A percentile compares a stretch with the other conserved stretches of the same genome.
These are phyloP conservation scores for Fusarium pseudonygamai DNA, from an alignment of 2,329 filamentous ascomycete genomes.

Conservation along the genomic window DNA sequence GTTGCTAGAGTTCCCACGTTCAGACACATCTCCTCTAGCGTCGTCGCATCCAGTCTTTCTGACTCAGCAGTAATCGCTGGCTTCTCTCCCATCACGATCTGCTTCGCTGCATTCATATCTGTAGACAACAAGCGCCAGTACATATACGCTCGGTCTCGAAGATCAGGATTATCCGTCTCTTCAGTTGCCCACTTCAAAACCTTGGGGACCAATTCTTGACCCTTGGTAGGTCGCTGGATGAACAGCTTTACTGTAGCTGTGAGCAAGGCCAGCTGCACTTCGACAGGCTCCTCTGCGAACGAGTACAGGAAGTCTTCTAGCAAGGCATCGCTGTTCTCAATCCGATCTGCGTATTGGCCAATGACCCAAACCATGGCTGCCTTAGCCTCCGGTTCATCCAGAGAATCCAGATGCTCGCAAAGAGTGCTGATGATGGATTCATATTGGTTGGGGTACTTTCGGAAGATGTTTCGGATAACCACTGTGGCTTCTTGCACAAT, in stretches of 20 bases:
- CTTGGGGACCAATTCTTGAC: constrained; percentile 90
- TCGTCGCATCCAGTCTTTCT: constrained; percentile 89
- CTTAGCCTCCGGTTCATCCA: constrained; percentile 98
- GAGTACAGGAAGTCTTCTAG: constrained; percentile 95
- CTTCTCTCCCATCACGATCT: constrained; percentile 97
- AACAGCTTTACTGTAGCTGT: constrained; percentile 98
- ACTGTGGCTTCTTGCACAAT: constrained; percentile 99
- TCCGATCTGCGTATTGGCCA: constrained; percentile 95
- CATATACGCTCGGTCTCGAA: constrained; percentile 97
- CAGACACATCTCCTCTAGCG: constrained; percentile 95
- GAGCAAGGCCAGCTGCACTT: constrained; percentile 92
- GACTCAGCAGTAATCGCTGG: constrained; percentile 95
- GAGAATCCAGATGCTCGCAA: constrained; percentile 93
- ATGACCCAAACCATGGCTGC: constrained; percentile 99
- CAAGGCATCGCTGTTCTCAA: constrained; percentile 94
- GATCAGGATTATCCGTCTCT: constrained; percentile 98
- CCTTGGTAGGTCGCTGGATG: constrained; percentile 95
- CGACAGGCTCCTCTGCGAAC: constrained; percentile 92
- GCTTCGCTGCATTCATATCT: constrained; percentile 85
- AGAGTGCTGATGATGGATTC: constrained; percentile 96
- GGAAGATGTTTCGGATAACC: constrained; percentile 98
- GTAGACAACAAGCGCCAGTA: constrained; percentile 97
- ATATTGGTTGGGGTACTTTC: constrained; percentile 98
- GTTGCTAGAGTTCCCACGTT: constrained; percentile 96
- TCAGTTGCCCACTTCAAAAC: constrained; percentile 99